These are phyloP conservation scores for Hypoxylon sp. DNA, from an alignment of 2,329 filamentous ascomycete species.

Conservation along the genomic window DNA sequence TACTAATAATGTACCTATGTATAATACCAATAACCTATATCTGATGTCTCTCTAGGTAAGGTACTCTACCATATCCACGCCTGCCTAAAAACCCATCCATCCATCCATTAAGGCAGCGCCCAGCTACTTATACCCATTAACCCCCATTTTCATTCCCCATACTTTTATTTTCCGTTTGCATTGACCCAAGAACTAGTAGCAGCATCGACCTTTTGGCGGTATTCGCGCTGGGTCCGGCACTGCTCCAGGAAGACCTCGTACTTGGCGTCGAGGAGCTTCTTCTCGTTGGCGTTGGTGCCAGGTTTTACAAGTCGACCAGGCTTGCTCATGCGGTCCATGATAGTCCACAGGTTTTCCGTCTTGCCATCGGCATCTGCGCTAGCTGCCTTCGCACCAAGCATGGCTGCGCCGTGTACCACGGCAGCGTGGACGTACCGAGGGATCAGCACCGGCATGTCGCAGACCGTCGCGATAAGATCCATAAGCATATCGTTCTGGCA, in stretches of 20 bases:
- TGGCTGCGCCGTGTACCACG: constrained; percentile 97
- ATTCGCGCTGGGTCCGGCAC: constrained; percentile 86
- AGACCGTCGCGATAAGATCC: constrained; percentile 90
- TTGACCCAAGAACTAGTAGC: constrained; percentile 60
- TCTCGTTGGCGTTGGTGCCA: constrained; percentile 78
- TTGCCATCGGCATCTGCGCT: constrained; percentile 82
- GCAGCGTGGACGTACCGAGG: constrained; percentile 95
- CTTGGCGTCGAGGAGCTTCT: constrained; percentile 86
- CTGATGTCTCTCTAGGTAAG: constrained; percentile 16
- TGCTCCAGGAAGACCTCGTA: constrained; percentile 97
- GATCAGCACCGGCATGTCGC: constrained; percentile 92
- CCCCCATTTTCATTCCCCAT: constrained; percentile 18
- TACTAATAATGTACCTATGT: constrained; percentile 1
- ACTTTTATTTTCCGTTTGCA: constrained; percentile 36
- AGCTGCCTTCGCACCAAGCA: constrained; percentile 98
- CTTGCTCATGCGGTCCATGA: constrained; percentile 99
- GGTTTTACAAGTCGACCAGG: constrained; percentile 87
- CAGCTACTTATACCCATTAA: constrained; percentile 2
- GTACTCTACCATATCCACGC: constrained; percentile 14
- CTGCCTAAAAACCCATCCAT: constrained; percentile 16
- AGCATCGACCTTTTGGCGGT: constrained; percentile 83
- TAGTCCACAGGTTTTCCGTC: constrained; percentile 91
- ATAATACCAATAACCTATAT: constrained; percentile 10
- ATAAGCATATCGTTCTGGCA: constrained; percentile 97
- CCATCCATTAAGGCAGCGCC: constrained; percentile 17